Conservation (phyloP, 2,329 filamentous ascomycete species). For the Elsinoe perseae region DNA sequence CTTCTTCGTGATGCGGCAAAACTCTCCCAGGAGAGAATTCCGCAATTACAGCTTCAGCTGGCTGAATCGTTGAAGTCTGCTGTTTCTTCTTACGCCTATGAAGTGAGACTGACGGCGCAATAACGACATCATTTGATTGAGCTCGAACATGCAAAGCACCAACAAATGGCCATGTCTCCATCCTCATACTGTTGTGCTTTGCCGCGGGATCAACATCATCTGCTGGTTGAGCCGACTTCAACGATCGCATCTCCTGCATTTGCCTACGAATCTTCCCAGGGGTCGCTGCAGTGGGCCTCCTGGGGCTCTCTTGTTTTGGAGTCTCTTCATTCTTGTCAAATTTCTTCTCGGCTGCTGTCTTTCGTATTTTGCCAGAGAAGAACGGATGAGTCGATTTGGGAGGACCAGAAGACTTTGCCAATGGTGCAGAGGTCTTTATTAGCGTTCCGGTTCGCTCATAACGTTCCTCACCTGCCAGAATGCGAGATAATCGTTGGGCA, state of each 20-base stretch:
- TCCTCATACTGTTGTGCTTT: slow-evolving; percentile 57
- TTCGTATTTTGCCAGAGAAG: slow-evolving; percentile 51
- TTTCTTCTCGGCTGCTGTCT: slow-evolving; percentile 21
- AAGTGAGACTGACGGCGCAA: neutral
- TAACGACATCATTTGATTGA: neutral
- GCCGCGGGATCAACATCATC: slow-evolving; percentile 29
- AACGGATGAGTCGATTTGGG: slow-evolving; percentile 58
- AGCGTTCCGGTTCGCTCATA: slow-evolving; percentile 17
- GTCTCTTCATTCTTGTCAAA: slow-evolving; percentile 4
- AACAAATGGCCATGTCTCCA: slow-evolving; percentile 64
- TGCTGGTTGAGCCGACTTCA: neutral
- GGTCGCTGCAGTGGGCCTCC: slow-evolving; percentile 35
- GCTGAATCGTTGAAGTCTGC: neutral
- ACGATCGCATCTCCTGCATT: slow-evolving; percentile 20
- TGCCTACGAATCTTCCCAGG: slow-evolving; percentile 40
- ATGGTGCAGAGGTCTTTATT: neutral
- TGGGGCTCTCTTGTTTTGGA: slow-evolving; percentile 20
- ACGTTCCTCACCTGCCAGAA: slow-evolving; percentile 43
- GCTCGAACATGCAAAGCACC: slow-evolving; percentile 59
- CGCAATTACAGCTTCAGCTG: neutral
- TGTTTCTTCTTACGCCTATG: neutral
- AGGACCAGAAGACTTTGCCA: slow-evolving; percentile 25
- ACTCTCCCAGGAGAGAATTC: neutral
- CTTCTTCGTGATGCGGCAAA: neutral
- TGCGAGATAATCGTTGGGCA: slow-evolving; percentile 55